These are phyloP conservation scores for Alternaria sp. DNA, from an alignment of 2,329 filamentous ascomycete genomes.

Conservation along the genomic window DNA sequence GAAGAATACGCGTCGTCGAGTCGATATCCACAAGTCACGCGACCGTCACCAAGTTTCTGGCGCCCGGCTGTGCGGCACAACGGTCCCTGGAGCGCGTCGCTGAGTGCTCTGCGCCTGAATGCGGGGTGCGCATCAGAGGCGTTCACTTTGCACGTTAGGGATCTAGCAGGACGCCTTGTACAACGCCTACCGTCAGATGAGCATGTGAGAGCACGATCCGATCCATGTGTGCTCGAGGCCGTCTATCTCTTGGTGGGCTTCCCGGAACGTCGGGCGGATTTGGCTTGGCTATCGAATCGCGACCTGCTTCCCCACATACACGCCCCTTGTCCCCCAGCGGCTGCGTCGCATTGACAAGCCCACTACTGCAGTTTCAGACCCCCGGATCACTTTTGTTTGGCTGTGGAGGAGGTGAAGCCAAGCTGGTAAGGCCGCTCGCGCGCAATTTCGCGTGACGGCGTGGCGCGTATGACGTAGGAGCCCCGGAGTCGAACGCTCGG, in stretches of 20 bases:
- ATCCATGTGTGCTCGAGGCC: neutral
- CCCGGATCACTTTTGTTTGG: conserved; percentile 21
- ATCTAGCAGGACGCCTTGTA: neutral
- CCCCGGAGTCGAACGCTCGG: conserved; percentile 23
- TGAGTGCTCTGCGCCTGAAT: conserved; percentile 1
- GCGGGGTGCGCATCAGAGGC: conserved; percentile 3
- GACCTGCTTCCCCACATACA: conserved; percentile 26
- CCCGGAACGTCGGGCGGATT: conserved; percentile 5
- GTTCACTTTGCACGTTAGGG: neutral
- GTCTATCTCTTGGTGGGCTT: conserved; percentile 4
- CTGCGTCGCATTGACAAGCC: conserved; percentile 25
- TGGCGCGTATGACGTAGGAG: conserved; percentile 32
- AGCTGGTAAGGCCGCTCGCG: conserved; percentile 12
- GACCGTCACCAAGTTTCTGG: neutral
- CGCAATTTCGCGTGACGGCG: conserved; percentile 20
- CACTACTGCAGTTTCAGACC: conserved; percentile 21
- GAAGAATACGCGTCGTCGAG: conserved; percentile 2
- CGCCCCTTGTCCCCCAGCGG: conserved; percentile 19
- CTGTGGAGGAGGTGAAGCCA: conserved; percentile 20
- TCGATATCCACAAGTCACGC: neutral
- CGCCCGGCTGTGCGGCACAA: conserved; percentile 9
- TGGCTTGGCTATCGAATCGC: conserved; percentile 25
- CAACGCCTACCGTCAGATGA: conserved; percentile 1
- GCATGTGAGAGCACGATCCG: conserved; percentile 5
- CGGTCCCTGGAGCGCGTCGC: neutral